Percentiles rank a stretch among this genome's conserved stretches.
Conservation (phyloP, 768 basidiomycete species). For the Tricholomella constricta region DNA sequence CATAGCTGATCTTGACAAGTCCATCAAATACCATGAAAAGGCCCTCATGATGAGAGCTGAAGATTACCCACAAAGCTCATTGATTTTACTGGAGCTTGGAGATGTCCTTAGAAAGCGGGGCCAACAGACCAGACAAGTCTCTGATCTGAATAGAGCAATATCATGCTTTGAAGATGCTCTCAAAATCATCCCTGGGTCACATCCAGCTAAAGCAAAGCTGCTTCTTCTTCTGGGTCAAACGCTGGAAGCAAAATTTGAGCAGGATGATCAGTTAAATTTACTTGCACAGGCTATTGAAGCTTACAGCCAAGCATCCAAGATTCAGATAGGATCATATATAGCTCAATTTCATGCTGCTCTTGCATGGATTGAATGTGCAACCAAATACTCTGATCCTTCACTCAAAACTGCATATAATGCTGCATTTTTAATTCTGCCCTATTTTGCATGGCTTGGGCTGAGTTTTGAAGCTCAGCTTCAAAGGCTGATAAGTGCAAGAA, state of each 20-base stretch:
- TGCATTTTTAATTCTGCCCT: neutral
- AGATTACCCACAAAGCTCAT: too few species aligned
- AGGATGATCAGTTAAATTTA: neutral
- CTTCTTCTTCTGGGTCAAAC: neutral
- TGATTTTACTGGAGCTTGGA: too few species aligned
- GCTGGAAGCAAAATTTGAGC: neutral
- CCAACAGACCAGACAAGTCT: neutral
- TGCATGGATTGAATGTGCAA: neutral
- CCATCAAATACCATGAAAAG: too few species aligned
- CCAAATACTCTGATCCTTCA: too few species aligned
- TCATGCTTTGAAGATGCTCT: neutral
- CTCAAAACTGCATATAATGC: neutral
- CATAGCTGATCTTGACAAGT: too few species aligned
- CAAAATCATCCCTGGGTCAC: neutral
- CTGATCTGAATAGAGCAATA: neutral
- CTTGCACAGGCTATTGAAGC: neutral
- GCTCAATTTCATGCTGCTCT: neutral
- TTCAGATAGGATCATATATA: too few species aligned
- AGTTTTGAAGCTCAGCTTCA: too few species aligned
- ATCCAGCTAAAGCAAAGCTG: neutral
- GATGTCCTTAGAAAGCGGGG: too few species aligned
- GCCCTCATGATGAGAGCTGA: too few species aligned
- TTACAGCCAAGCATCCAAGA: neutral
- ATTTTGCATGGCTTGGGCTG: neutral
- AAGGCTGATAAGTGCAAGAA: neutral